Evolutionary conservation across 208 protist species (phyloP).

Genomic region (Jaenimonas drosophilae): DNA sequence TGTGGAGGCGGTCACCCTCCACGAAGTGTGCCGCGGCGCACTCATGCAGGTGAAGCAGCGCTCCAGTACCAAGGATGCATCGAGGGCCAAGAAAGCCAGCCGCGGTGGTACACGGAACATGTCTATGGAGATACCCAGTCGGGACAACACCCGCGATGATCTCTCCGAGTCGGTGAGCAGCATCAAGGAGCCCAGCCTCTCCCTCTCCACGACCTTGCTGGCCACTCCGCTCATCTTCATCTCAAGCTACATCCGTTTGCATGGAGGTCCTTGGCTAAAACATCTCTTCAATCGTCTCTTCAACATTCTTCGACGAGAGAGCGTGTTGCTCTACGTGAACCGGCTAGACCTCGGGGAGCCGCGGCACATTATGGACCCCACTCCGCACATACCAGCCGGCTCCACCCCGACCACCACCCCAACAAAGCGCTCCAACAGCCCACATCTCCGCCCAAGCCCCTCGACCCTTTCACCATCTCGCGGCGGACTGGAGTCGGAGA

Average conservation of each 20-base stretch:
- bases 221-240: slow-evolving; percentile 57
- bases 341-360: slow-evolving; percentile 45
- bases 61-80: background rate
- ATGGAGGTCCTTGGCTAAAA: slow-evolving; percentile 74
- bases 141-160: too few species aligned
- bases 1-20: slow-evolving; percentile 39
- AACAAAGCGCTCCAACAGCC: background rate
- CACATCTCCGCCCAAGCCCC: background rate
- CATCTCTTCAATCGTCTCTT: slow-evolving; percentile 62
- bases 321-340: slow-evolving; percentile 81
- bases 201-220: slow-evolving; percentile 25
- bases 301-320: slow-evolving; percentile 66
- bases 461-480: background rate
- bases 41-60: slow-evolving; percentile 5
- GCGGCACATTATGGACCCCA: too few species aligned
- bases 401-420: background rate
- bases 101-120: background rate
- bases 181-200: slow-evolving; percentile 3
- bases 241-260: slow-evolving; percentile 71
- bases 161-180: background rate
- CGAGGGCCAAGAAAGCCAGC: background rate
- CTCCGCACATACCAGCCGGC: too few species aligned
- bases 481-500: background rate
- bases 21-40: slow-evolving; percentile 17
- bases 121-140: too few species aligned